Percentiles rank a stretch among this genome's conserved stretches.
These are phyloP conservation scores for Echria macrotheca DNA, from an alignment of 495 filamentous ascomycete species.

Conservation along the genomic window DNA sequence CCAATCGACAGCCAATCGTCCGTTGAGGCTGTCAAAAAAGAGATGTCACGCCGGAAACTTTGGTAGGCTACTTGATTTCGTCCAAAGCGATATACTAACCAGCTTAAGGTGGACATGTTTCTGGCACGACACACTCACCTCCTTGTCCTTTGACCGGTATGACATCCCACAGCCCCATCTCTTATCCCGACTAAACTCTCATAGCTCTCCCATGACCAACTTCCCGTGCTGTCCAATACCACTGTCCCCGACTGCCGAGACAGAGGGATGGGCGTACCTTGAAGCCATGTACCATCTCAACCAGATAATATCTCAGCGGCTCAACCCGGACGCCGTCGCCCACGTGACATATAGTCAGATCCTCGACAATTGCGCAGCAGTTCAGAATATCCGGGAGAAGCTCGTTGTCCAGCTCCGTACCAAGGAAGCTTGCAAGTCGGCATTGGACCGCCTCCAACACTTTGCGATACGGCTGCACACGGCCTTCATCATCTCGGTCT, in stretches of 20 bases:
- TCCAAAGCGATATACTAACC: neutral
- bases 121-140: constrained; percentile 53
- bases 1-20: constrained; percentile 33
- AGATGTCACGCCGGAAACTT: constrained; percentile 40
- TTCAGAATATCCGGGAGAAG: constrained; percentile 44
- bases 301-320: constrained; percentile 42
- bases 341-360: constrained; percentile 43
- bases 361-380: constrained; percentile 39
- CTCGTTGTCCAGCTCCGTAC: constrained; percentile 38
- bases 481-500: constrained; percentile 49
- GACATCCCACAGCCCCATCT: too few relatives aligned
- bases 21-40: constrained; percentile 33
- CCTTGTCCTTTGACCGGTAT: constrained; percentile 51
- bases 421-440: constrained; percentile 50
- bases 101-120: constrained; percentile 47
- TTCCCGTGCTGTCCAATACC: constrained; percentile 44
- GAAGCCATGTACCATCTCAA: constrained; percentile 53
- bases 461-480: constrained; percentile 51
- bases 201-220: constrained; percentile 45
- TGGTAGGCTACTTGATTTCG: constrained; percentile 24
- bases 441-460: constrained; percentile 48
- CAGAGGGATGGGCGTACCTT: constrained; percentile 46
- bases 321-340: constrained; percentile 47
- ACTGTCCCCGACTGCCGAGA: constrained; percentile 34
- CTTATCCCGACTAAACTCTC: too few relatives aligned